These are phyloP conservation scores for Colletotrichum sp. DNA, from an alignment of 2,329 filamentous ascomycete genomes.

Conservation along the genomic window DNA sequence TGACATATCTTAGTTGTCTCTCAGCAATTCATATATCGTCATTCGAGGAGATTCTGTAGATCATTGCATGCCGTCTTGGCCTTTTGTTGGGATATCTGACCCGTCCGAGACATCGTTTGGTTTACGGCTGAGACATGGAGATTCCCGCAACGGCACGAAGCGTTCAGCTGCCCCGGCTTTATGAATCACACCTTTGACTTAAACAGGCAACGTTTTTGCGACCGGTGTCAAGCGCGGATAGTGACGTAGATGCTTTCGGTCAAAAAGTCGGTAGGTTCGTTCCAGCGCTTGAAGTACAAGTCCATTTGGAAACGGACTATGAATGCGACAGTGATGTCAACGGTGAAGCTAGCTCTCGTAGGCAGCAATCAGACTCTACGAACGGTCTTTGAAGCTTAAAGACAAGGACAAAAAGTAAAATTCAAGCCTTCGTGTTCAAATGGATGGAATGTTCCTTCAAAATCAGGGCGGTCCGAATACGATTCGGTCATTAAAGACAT, in stretches of 20 bases:
- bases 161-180: background rate
- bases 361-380: background rate
- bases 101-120: background rate
- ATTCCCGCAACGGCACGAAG: background rate
- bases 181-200: background rate
- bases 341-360: rapidly evolving
- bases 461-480: background rate
- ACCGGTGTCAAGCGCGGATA: background rate
- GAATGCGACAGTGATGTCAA: background rate
- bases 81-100: background rate
- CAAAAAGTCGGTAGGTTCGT: background rate
- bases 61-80: background rate
- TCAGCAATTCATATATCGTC: background rate
- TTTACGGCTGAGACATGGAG: background rate
- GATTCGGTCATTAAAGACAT: background rate
- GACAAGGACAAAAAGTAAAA: background rate
- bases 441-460: background rate
- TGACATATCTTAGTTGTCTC: background rate
- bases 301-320: background rate
- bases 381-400: background rate
- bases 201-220: background rate
- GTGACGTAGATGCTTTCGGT: background rate
- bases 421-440: background rate
- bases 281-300: rapidly evolving
- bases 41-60: background rate